These are phyloP conservation scores for Russula virescens DNA, from an alignment of 768 basidiomycete genomes.

Conservation along the genomic window DNA sequence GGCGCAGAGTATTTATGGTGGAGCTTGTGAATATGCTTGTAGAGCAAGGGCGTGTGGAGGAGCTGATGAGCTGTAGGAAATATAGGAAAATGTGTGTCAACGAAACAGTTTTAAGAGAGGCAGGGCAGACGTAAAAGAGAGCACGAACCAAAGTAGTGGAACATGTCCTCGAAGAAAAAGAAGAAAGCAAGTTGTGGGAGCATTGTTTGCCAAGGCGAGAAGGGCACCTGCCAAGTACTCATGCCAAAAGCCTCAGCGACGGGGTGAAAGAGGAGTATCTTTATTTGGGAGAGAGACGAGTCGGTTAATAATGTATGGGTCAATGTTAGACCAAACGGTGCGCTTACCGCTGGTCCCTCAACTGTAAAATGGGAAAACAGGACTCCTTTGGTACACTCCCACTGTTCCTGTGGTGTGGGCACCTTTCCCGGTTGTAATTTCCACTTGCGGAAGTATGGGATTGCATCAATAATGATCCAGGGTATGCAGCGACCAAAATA, in stretches of 20 bases:
- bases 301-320: not conserved
- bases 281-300: no score
- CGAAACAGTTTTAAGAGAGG: not conserved
- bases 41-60: slow-evolving; percentile 76
- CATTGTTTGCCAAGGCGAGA: slow-evolving; percentile 69
- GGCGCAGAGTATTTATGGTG: slow-evolving; percentile 98
- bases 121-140: not conserved
- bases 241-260: slow-evolving; percentile 84
- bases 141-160: slow-evolving; percentile 79
- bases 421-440: slow-evolving; percentile 87
- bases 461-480: slow-evolving; percentile 92
- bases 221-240: slow-evolving; percentile 89
- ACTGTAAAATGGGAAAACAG: slow-evolving; percentile 94
- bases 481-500: slow-evolving; percentile 96
- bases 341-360: slow-evolving; percentile 78
- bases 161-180: slow-evolving; percentile 94
- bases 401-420: slow-evolving; percentile 77
- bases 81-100: not conserved
- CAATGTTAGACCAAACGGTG: not conserved
- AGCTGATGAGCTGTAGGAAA: slow-evolving; percentile 68
- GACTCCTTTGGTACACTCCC: slow-evolving; percentile 93
- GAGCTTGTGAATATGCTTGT: slow-evolving; percentile 93
- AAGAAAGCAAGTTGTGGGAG: slow-evolving; percentile 76
- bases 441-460: slow-evolving; percentile 91
- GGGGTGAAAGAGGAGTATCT: slow-evolving; percentile 93